phyloP scores from a whole-genome alignment of 2,329 filamentous ascomycete species.

The Fusarium tjaetaba region DNA sequence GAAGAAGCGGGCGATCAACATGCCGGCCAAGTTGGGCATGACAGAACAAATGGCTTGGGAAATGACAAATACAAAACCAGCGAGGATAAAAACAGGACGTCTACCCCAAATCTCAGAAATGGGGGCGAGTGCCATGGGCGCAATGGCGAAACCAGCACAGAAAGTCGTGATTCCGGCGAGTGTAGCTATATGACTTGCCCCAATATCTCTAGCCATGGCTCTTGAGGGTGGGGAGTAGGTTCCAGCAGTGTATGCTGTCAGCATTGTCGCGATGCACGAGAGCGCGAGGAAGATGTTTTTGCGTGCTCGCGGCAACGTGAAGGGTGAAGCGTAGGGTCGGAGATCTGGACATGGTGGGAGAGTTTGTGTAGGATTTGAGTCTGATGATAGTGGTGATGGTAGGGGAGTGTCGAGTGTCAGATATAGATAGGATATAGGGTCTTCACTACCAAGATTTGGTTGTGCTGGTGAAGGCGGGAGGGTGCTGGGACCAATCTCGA shows the following conservation, averaged over 20 bases:
- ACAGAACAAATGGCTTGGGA: conserved; percentile 80
- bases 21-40: conserved; percentile 74
- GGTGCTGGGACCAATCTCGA: conserved; percentile 31
- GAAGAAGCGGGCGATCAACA: conserved; percentile 80
- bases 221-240: conserved; percentile 77
- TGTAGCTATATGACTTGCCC: conserved; percentile 72
- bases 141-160: conserved; percentile 80
- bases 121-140: conserved; percentile 88
- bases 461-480: conserved; percentile 13
- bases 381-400: conserved; percentile 43
- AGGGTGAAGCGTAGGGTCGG: conserved; percentile 73
- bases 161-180: conserved; percentile 83
- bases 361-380: conserved; percentile 40
- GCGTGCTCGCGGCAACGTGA: conserved; percentile 74
- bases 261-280: conserved; percentile 77
- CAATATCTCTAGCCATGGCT: conserved; percentile 73
- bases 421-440: conserved; percentile 53
- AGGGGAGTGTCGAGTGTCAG: conserved; percentile 54
- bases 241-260: conserved; percentile 84
- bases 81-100: conserved; percentile 80
- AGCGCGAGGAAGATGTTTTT: conserved; percentile 79
- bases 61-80: conserved; percentile 75
- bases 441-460: conserved; percentile 15
- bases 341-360: conserved; percentile 72
- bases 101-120: conserved; percentile 90